Base-by-base conservation (phyloP, 139 green algal genomes). In the Eudorina sp. region DNA sequence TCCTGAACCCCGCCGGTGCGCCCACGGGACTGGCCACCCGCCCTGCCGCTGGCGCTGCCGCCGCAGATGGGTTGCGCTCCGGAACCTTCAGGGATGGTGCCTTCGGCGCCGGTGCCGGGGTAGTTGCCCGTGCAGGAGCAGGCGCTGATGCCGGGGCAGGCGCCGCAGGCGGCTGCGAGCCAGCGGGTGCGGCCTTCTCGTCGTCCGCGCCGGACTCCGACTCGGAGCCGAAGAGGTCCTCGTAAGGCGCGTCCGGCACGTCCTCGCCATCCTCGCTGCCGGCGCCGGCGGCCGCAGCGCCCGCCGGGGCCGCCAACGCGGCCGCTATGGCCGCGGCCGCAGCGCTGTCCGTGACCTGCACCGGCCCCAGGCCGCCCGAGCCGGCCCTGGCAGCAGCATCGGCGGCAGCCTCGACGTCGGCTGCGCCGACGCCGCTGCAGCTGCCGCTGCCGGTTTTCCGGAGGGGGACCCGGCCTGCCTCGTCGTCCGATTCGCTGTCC, bases 181-280 rank as follows among this genome's bases (percentile, higher is more conserved):
- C n/a, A n/a, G n/a, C n/a, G n/a, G n/a, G 6, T 38, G 23, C n/a
- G 4, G 18, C 27, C 64, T 43, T 4, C 29, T 38, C 64, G 3
- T 27, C 3, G 25, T 76, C 68, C 40, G 25, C 34, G 19, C 76
- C 82, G 2, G 82, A 88, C 21, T 58, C 82, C 6, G 68, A 78
- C 5, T 81, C 82, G 0, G 83, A 88, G 7, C 83, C 83, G 25
- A 88, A 88, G 36, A 88, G 69, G 8, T 53, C 83, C 31, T 36
- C 83, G 46, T 88, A 88, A 34, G 83, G 38, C 9, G 82, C 81
- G 27, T 36, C 41, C 3, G 34, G 13, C 40, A 21, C 3, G 23
- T 55, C 53, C 11, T 46, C 53, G 36, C 23, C 11, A 29, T n/a
- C 77, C 11, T 25, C 53, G 77, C 53, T 53, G 38, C 6, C 31